phyloP scores from a whole-genome alignment of 1,284 basidiomycete species.

The Sphaerobolus stellatus region DNA sequence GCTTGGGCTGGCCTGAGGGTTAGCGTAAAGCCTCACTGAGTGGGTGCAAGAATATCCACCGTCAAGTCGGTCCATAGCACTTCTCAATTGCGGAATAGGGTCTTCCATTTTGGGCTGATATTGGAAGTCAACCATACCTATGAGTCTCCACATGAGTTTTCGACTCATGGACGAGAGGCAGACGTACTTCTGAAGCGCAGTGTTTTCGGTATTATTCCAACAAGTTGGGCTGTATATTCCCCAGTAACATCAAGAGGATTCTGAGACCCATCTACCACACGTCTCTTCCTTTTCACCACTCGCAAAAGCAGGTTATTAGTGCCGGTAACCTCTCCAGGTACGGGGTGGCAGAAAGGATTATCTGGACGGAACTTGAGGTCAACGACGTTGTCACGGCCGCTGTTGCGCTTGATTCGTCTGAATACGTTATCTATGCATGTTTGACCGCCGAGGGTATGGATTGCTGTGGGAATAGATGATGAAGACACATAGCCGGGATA shows the following conservation, averaged over 20 bases:
- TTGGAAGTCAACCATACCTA: conserved; percentile 92
- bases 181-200: conserved; percentile 85
- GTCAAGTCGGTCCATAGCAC: conserved; percentile 76
- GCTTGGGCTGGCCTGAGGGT: conserved; percentile 59
- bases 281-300: conserved; percentile 68
- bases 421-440: conserved; percentile 72
- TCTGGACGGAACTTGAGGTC: conserved; percentile 74
- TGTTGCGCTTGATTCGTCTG: conserved; percentile 46
- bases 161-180: not conserved
- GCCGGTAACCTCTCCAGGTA: conserved; percentile 73
- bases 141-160: not conserved
- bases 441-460: conserved; percentile 69
- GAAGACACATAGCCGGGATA: conserved; percentile 82
- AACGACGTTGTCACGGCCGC: conserved; percentile 59
- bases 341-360: conserved; percentile 77
- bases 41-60: conserved; percentile 45
- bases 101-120: conserved; percentile 74
- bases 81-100: conserved; percentile 64
- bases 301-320: conserved; percentile 82
- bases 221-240: conserved; percentile 75
- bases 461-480: conserved; percentile 60
- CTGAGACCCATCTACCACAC: conserved; percentile 29
- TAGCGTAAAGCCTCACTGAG: not conserved
- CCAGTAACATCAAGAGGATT: conserved; percentile 45
- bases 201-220: conserved; percentile 79